Conservation (phyloP, 2,329 filamentous ascomycete species). For the Capronia coronata region DNA sequence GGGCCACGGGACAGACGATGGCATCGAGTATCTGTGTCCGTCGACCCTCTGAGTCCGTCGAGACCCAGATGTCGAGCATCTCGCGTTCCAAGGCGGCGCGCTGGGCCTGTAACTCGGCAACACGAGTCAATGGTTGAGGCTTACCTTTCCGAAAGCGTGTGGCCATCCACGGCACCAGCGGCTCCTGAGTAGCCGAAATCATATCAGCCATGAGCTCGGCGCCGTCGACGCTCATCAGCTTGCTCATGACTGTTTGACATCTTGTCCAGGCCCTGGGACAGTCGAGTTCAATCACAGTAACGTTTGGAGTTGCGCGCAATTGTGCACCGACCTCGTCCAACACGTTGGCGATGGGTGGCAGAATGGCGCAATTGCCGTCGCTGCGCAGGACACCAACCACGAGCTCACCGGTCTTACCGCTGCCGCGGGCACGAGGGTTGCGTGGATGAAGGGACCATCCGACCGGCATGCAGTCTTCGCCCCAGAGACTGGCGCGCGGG, state of each 20-base stretch:
- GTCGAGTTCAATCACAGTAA: slow-evolving; percentile 55
- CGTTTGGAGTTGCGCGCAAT: slow-evolving; percentile 34
- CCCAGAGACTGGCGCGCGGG: slow-evolving; percentile 49
- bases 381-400: slow-evolving; percentile 40
- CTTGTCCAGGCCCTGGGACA: slow-evolving; percentile 48
- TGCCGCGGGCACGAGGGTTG: slow-evolving; percentile 1
- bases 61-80: slow-evolving; percentile 51
- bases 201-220: slow-evolving; percentile 51
- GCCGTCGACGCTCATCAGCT: slow-evolving; percentile 55
- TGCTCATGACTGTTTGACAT: slow-evolving; percentile 52
- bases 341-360: slow-evolving; percentile 38
- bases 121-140: slow-evolving; percentile 42
- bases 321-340: slow-evolving; percentile 36
- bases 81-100: slow-evolving; percentile 49
- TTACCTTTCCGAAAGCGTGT: slow-evolving; percentile 46
- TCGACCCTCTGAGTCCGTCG: slow-evolving; percentile 29
- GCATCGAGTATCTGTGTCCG: slow-evolving; percentile 49
- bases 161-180: slow-evolving; percentile 55
- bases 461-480: slow-evolving; percentile 41
- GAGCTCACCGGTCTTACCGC: slow-evolving; percentile 30
- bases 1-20: slow-evolving; percentile 57
- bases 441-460: slow-evolving; percentile 33
- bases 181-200: slow-evolving; percentile 50
- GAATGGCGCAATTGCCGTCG: slow-evolving; percentile 35
- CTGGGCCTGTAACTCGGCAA: slow-evolving; percentile 49